Conservation (phyloP, 352 stramenopile genomes). For the Ophiocytium majus region DNA sequence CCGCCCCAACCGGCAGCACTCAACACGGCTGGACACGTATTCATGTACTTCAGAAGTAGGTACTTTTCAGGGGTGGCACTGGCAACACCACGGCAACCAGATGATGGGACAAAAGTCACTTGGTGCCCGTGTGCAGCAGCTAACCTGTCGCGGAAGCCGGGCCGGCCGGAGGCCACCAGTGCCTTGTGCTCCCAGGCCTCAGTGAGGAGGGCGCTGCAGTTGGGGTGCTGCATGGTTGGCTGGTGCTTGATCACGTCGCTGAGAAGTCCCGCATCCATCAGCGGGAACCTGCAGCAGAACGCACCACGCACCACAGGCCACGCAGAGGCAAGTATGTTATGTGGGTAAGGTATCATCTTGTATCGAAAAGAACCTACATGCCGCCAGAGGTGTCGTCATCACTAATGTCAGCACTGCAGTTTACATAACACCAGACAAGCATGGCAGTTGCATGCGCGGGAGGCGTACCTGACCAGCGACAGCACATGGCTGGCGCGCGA, state of each 20-base stretch:
- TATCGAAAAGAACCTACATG: too few relatives aligned
- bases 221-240: conserved; percentile 4
- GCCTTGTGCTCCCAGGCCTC: conserved; percentile 53
- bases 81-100: too few relatives aligned
- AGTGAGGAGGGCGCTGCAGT: not conserved
- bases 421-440: conserved; percentile 12
- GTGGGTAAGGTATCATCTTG: too few relatives aligned
- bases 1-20: too few relatives aligned
- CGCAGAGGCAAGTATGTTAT: too few relatives aligned
- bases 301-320: too few relatives aligned
- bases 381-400: too few relatives aligned
- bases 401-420: not conserved
- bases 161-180: conserved; percentile 32
- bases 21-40: too few relatives aligned
- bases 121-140: not conserved
- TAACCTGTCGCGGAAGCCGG: conserved; percentile 21
- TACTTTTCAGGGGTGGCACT: too few relatives aligned
- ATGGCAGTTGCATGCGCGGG: not conserved
- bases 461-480: not conserved
- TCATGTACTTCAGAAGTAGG: too few relatives aligned
- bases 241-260: conserved; percentile 48
- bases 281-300: conserved; percentile 40
- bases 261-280: conserved; percentile 50
- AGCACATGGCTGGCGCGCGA: not conserved
- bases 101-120: too few relatives aligned